Evolutionary conservation across 345 rosid species (phyloP), one percentile per base, ranked within the genome.

Genomic region (Syzygium grande): DNA sequence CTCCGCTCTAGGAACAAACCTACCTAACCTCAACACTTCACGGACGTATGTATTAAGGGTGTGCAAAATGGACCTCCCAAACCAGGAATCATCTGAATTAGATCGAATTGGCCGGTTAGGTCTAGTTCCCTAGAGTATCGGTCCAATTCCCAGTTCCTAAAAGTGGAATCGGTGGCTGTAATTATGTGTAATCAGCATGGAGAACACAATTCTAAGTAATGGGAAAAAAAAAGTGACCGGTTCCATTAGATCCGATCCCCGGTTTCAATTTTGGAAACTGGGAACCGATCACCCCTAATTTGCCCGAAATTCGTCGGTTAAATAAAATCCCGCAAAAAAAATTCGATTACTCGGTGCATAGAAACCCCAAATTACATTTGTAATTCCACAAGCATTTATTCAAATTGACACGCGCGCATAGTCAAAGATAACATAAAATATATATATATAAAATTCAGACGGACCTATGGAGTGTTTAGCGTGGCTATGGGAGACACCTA

Each of bases 141-240:
- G 0, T 54, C 22, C 0, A 0, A 54, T 54, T 54, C 23, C 0
- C 0, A 1, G 0, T 54, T 54, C 25, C 22, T 54, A 54, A 21
- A 54, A 54, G 1, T 54, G 58, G 22, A 54, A 54, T 0, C 9
- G 4, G 25, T 7, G 22, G 21, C 0, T 21, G 58, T 21, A 4
- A 55, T 21, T 55, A 19, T 55, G 11, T 55, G 7, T 0, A 21
- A 25, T 23, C 22, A 21, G 4, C 58, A 21, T 55, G 7, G 9
- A 25, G 25, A 21, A 54, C 19, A 52, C 46, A 43, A 43, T 43
- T 43, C 7, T 43, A 43, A 43, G 6, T 43, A 41, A 41, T 41
- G 43, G 43, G 16, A 52, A 17, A 54, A 54, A 53, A 53, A 55
- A 55, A 21, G 2, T 55, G 11, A 21, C 1, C 15, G 2, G 2